Evolutionary conservation across 176 grass and related monocot genomes (phyloP).

Genomic region (Canna indica): DNA sequence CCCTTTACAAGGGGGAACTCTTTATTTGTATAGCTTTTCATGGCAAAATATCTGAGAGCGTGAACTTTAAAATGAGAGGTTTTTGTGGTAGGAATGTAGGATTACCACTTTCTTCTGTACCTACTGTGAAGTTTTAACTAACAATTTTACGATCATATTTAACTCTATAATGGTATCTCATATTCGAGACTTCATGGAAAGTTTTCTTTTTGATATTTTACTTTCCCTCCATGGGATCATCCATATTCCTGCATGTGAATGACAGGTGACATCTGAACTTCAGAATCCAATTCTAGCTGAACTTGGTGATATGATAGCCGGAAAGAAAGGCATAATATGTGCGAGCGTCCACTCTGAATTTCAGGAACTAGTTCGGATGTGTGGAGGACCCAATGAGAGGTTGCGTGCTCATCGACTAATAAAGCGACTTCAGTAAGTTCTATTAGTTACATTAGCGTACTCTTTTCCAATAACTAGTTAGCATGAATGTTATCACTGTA

Average conservation of each 20-base stretch:
- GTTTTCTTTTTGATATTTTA: background rate
- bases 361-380: conserved; percentile 68
- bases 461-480: background rate
- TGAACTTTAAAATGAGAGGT: too few relatives aligned
- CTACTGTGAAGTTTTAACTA: background rate
- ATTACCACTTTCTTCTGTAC: too few relatives aligned
- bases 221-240: background rate
- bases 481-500: too few relatives aligned
- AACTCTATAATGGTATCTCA: background rate
- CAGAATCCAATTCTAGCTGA: conserved; percentile 53
- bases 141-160: background rate
- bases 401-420: conserved; percentile 45
- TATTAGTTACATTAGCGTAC: conserved; percentile 1
- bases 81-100: too few relatives aligned
- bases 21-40: too few relatives aligned
- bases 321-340: conserved; percentile 68
- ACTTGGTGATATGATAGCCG: conserved; percentile 36
- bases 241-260: background rate
- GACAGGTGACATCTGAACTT: conserved; percentile 57
- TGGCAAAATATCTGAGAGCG: too few relatives aligned
- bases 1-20: too few relatives aligned
- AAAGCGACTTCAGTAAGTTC: conserved; percentile 58
- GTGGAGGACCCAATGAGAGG: conserved; percentile 60
- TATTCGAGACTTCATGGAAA: background rate
- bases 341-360: conserved; percentile 49